Base-by-base conservation (phyloP, 2,329 filamentous ascomycete species). In the Exophiala aquamarina region DNA sequence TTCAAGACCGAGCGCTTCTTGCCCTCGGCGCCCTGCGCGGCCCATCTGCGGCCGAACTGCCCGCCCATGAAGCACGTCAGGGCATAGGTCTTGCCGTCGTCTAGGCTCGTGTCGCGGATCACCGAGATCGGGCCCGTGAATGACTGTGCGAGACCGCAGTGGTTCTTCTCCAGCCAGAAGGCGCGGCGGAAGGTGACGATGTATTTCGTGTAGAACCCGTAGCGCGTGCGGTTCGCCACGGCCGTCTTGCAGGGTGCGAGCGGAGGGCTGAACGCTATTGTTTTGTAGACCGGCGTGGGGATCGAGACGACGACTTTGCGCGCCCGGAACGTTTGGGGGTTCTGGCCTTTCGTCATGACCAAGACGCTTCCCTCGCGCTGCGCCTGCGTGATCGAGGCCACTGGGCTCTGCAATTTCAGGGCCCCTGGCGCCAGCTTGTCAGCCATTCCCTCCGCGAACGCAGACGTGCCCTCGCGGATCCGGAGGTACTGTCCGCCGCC, bases 401-500 rank as follows among this genome's bases (percentile, higher is more conserved):
- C 70, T 1, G 65, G 59, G 2, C 48, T 50, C 11, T 40, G 50
- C 18, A 62, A 44, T 31, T 50, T 46, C 53, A 72, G 49, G 29
- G 64, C 36, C 1, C 52, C 61, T 2, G 52, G 26, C 0, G 64
- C 59, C 2, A 77, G 62, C 1, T 58, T 56, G 1, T 47, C 38
- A 0, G 71, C 69, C 0, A 78, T 54, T 0, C 64, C 63, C 28
- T 60, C 57, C 3, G 70, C 55, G 23, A 77, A 64, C 0, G 61
- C 53, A 51, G 76, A 71, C 1, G 70, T 77, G 1, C 78, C 77
- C 44, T 73, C 62, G 2, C 68, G 66, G 14, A 77, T 58, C 1
- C 77, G 69, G 4, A 81, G 65, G 54, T 77, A 71, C 55, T 81
- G 76, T 0, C 72, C 79, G 4, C 79, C 79, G 35, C 70, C 57